These are phyloP conservation scores for Zygoascus tannicola DNA, from an alignment of 805 yeast genomes.

Conservation along the genomic window DNA sequence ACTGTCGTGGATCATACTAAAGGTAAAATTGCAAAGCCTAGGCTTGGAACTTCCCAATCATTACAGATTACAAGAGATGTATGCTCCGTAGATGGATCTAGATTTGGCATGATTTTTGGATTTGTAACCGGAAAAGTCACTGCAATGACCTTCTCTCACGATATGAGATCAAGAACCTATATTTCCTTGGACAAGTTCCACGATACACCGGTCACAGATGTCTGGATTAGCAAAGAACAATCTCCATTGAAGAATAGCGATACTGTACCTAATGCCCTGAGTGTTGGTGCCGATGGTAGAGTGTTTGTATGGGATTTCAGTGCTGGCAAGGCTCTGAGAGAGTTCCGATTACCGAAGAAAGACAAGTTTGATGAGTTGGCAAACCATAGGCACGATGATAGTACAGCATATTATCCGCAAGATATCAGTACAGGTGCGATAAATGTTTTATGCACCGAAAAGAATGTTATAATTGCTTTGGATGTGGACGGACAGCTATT, in stretches of 20 bases:
- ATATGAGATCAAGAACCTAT: slow-evolving; percentile 22
- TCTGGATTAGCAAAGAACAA: slow-evolving; percentile 20
- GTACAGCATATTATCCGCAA: background rate
- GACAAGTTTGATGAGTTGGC: background rate
- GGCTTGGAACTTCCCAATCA: slow-evolving; percentile 17
- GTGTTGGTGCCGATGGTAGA: slow-evolving; percentile 17
- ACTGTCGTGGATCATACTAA: slow-evolving; percentile 23
- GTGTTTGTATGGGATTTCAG: slow-evolving; percentile 16
- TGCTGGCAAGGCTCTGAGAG: slow-evolving; percentile 4
- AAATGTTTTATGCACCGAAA: slow-evolving; percentile 10
- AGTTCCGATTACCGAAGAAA: background rate
- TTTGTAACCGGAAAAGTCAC: slow-evolving; percentile 19
- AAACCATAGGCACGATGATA: background rate
- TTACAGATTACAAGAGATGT: slow-evolving; percentile 13
- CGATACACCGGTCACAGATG: slow-evolving; percentile 17
- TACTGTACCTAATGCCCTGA: slow-evolving; percentile 12
- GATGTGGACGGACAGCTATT: background rate
- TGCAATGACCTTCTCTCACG: slow-evolving; percentile 18
- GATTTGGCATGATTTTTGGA: slow-evolving; percentile 26
- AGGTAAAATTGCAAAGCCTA: slow-evolving; percentile 22
- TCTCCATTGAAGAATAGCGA: slow-evolving; percentile 8
- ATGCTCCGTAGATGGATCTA: slow-evolving; percentile 19
- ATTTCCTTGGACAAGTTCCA: slow-evolving; percentile 17
- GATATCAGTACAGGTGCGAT: slow-evolving; percentile 8
- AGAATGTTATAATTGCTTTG: slow-evolving; percentile 9